Evolutionary conservation across 164 flowering plant genomes (phyloP).

Genomic region (Tinospora cordifolia): DNA sequence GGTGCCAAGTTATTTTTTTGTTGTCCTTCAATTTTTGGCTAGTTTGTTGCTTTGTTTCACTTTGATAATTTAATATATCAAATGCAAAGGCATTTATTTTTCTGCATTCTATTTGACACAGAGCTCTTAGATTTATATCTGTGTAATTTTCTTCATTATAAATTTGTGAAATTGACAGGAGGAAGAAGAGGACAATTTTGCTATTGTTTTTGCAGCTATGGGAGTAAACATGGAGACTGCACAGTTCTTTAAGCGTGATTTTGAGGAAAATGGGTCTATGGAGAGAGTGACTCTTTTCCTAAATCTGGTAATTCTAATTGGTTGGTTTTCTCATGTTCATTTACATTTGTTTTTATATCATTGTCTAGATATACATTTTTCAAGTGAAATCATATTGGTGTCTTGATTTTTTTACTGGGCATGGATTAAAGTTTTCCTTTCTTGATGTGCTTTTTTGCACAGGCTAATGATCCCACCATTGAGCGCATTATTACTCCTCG

Average conservation of each 20-base stretch:
- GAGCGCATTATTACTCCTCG: conserved; percentile 96
- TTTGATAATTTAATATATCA: not conserved
- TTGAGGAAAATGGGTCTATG: conserved; percentile 98
- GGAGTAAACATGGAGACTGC: conserved; percentile 99
- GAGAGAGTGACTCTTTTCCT: conserved; percentile 96
- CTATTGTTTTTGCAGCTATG: conserved; percentile 99
- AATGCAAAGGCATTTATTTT: not conserved
- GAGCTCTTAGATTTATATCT: not conserved
- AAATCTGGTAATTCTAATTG: conserved; percentile 53
- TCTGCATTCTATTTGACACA: not conserved
- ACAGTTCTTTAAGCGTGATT: conserved; percentile 96
- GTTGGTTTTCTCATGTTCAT: not conserved
- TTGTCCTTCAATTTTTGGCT: not conserved
- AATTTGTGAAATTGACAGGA: conserved; percentile 32
- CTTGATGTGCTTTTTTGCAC: conserved; percentile 11
- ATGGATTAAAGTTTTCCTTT: not conserved
- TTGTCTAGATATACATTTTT: no score
- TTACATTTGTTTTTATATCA: no score
- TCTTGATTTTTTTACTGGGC: not conserved
- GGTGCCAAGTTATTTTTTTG: not conserved
- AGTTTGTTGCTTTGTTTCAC: not conserved
- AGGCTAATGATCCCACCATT: conserved; percentile 99
- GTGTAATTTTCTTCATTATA: not conserved
- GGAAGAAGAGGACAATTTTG: conserved; percentile 90
- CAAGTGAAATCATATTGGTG: no score